Conservation (phyloP, 73 alveolate species). For the Loxodes magnus region DNA sequence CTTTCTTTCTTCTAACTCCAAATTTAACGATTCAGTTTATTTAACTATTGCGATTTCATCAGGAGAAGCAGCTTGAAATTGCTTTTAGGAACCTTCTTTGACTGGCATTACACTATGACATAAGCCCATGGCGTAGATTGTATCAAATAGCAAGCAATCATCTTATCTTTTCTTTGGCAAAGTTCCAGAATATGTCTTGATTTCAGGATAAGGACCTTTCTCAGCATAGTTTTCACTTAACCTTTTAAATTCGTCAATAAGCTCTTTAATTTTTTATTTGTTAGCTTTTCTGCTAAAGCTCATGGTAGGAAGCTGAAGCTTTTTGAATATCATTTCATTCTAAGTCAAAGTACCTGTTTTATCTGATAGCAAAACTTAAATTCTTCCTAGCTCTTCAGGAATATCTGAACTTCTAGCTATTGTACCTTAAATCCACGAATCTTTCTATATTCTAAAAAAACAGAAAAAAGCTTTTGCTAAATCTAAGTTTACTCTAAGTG, state of each 20-base stretch:
- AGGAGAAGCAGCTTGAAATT: conserved; percentile 82
- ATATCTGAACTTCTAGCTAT: conserved; percentile 84
- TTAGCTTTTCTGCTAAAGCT: no score
- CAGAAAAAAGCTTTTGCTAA: conserved; percentile 81
- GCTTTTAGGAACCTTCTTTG: conserved; percentile 27
- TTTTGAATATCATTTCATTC: conserved; percentile 92
- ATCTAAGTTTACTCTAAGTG: conserved; percentile 89
- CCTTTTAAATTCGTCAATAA: no score
- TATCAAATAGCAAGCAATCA: conserved; percentile 65
- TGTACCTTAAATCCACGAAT: conserved; percentile 70
- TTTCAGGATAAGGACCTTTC: no score
- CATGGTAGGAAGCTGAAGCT: no score
- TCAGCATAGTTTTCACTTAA: no score
- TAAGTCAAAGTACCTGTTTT: conserved; percentile 96
- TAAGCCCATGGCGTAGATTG: conserved; percentile 63
- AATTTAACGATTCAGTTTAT: conserved; percentile 54
- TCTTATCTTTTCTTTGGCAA: conserved; percentile 40
- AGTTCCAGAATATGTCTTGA: no score
- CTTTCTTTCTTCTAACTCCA: conserved; percentile 45
- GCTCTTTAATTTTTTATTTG: no score
- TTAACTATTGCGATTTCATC: conserved; percentile 87
- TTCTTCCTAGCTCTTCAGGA: conserved; percentile 79
- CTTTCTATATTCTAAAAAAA: conserved; percentile 45
- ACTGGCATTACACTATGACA: conserved; percentile 95
- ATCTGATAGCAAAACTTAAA: conserved; percentile 74